These are phyloP conservation scores for Wickerhamomyces tratensis DNA, from an alignment of 805 yeast species.

Conservation along the genomic window DNA sequence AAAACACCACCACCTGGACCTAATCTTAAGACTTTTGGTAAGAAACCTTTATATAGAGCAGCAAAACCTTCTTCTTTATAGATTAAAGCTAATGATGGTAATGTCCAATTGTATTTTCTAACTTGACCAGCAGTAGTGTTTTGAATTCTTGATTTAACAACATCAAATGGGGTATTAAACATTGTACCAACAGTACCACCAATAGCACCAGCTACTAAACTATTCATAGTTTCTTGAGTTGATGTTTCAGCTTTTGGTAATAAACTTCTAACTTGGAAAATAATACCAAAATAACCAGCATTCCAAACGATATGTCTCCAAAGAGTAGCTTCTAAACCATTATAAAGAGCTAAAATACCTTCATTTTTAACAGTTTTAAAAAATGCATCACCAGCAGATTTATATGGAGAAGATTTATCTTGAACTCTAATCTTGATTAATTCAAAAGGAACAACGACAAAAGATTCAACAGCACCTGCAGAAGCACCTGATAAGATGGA, in stretches of 20 bases:
- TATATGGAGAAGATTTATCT: conserved; percentile 74
- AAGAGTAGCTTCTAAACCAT: conserved; percentile 92
- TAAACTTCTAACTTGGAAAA: conserved; percentile 72
- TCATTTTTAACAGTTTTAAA: conserved; percentile 60
- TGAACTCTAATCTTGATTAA: conserved; percentile 91
- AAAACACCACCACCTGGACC: conserved; percentile 99
- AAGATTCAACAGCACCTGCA: conserved; percentile 96
- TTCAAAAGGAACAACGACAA: conserved; percentile 97
- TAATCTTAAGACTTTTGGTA: conserved; percentile 92
- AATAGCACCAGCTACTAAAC: conserved; percentile 83
- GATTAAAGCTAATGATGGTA: conserved; percentile 67
- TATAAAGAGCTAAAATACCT: conserved; percentile 79
- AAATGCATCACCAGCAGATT: conserved; percentile 78
- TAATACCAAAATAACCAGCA: conserved; percentile 95
- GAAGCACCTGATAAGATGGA: conserved; percentile 93
- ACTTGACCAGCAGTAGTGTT: conserved; percentile 63
- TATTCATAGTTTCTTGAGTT: conserved; percentile 73
- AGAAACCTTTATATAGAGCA: conserved; percentile 91
- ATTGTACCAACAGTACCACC: conserved; percentile 98
- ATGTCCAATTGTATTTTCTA: conserved; percentile 88
- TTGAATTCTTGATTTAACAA: conserved; percentile 94
- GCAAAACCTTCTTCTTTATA: conserved; percentile 85
- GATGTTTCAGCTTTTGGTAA: conserved; percentile 71
- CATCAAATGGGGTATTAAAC: conserved; percentile 94
- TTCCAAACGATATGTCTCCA: conserved; percentile 98